Conservation (phyloP, 495 filamentous ascomycete species). For the Sphaerosporella brunnea region DNA sequence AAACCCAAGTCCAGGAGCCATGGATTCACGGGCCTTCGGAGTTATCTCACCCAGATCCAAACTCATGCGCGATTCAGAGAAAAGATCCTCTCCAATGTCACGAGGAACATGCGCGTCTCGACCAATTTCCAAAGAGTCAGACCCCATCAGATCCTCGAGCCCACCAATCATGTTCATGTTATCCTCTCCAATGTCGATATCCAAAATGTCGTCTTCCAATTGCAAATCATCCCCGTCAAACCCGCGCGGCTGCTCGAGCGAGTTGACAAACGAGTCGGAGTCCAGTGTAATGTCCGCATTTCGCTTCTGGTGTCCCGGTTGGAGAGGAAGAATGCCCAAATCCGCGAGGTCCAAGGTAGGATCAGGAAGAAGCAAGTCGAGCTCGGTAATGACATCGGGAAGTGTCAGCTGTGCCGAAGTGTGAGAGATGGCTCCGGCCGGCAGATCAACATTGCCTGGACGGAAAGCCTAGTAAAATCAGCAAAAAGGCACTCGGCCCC, state of each 20-base stretch:
- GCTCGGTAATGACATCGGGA: constrained; percentile 74
- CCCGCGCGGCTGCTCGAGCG: not conserved
- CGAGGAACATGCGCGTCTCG: constrained; percentile 55
- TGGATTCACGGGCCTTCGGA: not conserved
- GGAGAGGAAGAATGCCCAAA: constrained; percentile 16
- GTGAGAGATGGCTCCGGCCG: constrained; percentile 41
- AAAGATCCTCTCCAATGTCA: constrained; percentile 51
- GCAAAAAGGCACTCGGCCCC: not conserved
- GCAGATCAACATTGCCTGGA: constrained; percentile 60
- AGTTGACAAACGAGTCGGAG: not conserved
- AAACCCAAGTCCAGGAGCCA: constrained; percentile 16
- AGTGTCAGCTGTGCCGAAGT: constrained; percentile 56
- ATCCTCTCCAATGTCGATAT: constrained; percentile 42
- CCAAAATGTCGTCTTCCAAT: constrained; percentile 39
- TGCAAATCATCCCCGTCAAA: constrained; percentile 30
- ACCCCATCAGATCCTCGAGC: constrained; percentile 36
- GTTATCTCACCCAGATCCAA: constrained; percentile 33
- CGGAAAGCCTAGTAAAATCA: constrained; percentile 46
- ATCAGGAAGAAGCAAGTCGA: constrained; percentile 68
- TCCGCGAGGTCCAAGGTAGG: constrained; percentile 57
- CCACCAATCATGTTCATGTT: constrained; percentile 27
- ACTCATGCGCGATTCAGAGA: constrained; percentile 35
- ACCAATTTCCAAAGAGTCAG: constrained; percentile 65
- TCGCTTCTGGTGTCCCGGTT: not conserved
- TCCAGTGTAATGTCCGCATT: constrained; percentile 4